These are phyloP conservation scores for Draba incana DNA, from an alignment of 345 rosid genomes.

Conservation along the genomic window DNA sequence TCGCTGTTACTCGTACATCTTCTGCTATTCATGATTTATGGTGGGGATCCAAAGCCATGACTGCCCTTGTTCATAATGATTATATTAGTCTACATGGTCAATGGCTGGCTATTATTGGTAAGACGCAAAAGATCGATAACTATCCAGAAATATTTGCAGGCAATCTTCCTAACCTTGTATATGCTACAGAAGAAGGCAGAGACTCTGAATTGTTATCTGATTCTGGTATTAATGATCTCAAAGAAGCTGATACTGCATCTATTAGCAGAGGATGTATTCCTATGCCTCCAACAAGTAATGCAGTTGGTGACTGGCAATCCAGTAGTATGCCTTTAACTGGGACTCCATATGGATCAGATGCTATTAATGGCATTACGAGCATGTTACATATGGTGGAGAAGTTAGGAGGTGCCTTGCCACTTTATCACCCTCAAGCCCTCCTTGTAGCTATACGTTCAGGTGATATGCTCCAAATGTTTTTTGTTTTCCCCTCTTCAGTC, in stretches of 20 bases:
- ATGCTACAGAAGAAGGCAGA: slow-evolving; percentile 33
- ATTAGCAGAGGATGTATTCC: slow-evolving; percentile 35
- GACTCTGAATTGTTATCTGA: slow-evolving; percentile 45
- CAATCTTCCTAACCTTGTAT: slow-evolving; percentile 36
- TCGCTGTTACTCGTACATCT: slow-evolving; percentile 58
- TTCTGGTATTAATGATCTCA: slow-evolving; percentile 34
- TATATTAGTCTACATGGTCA: slow-evolving; percentile 62
- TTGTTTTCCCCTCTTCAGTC: slow-evolving; percentile 17
- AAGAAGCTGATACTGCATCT: slow-evolving; percentile 34
- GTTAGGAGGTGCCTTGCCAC: slow-evolving; percentile 62
- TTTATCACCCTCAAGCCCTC: slow-evolving; percentile 78
- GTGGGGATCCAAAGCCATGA: slow-evolving; percentile 67
- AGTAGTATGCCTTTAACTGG: slow-evolving; percentile 40
- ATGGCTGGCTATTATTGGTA: slow-evolving; percentile 54
- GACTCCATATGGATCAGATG: slow-evolving; percentile 42
- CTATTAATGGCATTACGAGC: slow-evolving; percentile 49
- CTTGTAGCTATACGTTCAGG: slow-evolving; percentile 79
- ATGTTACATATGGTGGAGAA: slow-evolving; percentile 58
- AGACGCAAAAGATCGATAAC: slow-evolving; percentile 38
- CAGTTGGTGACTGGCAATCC: slow-evolving; percentile 37
- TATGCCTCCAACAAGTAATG: slow-evolving; percentile 34
- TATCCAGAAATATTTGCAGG: slow-evolving; percentile 31
- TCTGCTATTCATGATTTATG: slow-evolving; percentile 58
- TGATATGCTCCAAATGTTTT: slow-evolving; percentile 37
- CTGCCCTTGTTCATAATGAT: slow-evolving; percentile 60